These are phyloP conservation scores for Lecanosticta acicola DNA, from an alignment of 2,329 filamentous ascomycete species.

Conservation along the genomic window DNA sequence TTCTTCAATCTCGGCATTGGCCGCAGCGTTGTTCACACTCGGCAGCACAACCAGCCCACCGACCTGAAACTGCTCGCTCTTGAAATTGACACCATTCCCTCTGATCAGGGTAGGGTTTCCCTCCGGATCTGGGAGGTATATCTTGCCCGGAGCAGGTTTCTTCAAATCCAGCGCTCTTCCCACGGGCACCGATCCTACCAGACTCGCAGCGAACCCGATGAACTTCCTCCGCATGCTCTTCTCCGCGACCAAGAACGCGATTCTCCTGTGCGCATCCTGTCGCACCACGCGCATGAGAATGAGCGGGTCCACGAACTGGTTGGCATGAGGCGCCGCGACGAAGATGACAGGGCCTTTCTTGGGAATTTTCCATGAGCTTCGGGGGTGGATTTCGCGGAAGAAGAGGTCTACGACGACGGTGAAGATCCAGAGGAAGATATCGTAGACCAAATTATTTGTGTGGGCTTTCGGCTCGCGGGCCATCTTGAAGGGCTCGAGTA, in stretches of 20 bases:
- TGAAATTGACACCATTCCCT: constrained; percentile 74
- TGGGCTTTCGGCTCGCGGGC: constrained; percentile 14
- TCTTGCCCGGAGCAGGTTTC: constrained; percentile 68
- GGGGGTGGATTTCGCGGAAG: constrained; percentile 94
- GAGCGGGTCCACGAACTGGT: constrained; percentile 95
- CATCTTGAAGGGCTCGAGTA: not conserved
- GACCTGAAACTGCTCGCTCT: constrained; percentile 62
- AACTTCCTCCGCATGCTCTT: constrained; percentile 89
- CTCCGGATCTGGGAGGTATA: constrained; percentile 85
- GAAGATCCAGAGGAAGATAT: constrained; percentile 70
- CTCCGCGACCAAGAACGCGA: constrained; percentile 88
- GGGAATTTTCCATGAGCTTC: constrained; percentile 92
- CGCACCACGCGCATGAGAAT: constrained; percentile 88
- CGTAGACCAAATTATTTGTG: constrained; percentile 47
- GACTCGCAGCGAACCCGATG: constrained; percentile 77
- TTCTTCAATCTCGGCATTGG: constrained; percentile 77
- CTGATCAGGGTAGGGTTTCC: constrained; percentile 76
- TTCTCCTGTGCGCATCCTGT: constrained; percentile 78
- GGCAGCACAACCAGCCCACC: constrained; percentile 85
- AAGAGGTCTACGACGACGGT: constrained; percentile 88
- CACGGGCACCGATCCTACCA: constrained; percentile 87
- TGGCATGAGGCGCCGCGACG: constrained; percentile 93
- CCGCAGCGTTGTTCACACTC: constrained; percentile 70
- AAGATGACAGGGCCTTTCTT: constrained; percentile 84
- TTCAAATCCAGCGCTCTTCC: constrained; percentile 85